Base-by-base conservation (phyloP, 176 grass and related monocot species). In the Carex kokanica region DNA sequence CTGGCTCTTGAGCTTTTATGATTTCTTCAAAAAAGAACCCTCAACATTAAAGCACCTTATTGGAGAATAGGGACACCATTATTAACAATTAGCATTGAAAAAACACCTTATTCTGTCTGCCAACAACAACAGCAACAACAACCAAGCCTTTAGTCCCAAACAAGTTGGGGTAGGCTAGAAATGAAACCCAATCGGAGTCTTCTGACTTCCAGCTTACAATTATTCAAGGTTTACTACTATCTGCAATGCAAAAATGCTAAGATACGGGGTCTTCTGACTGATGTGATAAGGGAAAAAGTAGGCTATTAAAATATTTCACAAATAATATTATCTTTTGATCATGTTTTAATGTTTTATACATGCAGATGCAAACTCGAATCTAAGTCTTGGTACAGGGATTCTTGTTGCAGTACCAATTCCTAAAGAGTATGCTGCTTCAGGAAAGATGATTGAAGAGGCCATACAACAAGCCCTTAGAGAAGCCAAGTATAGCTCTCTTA, bases 341-440 rank as follows among this genome's bases (percentile, higher is more conserved):
- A 60, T 53, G 20, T 47, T 60, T 10, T 27, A 81, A 60, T 53
- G 20, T 47, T 60, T 10, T 27, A 81, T 29, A 10, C 71, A 32
- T 64, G 80, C 90, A 97, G 94, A 91, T 88, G 92, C 90, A 81
- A 98, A 91, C 87, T 78, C 71, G 56, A 91, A 85, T 74, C 80
- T 94, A 69, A 60, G 86, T 89, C 92, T 98, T 40, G 87, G 82
- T 88, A 91, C 90, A 62, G 92, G 95, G 47, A 87, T 94, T 52
- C 70, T 98, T 78, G 91, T 98, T 84, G 92, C 95, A 78, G 95
- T 93, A 29, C 95, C 95, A 31, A 88, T 94, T 84, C 95, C 87
- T 15, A 90, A 92, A 84, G 71, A 94, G 49, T 70, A 98, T 74
- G 92, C 85, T 41, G 87, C 88, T 87, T 90, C 89, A 79, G 92